Evolutionary conservation across 139 green algal species (phyloP), one percentile per base, ranked within the genome.

Genomic region (Haematococcus lacustris): DNA sequence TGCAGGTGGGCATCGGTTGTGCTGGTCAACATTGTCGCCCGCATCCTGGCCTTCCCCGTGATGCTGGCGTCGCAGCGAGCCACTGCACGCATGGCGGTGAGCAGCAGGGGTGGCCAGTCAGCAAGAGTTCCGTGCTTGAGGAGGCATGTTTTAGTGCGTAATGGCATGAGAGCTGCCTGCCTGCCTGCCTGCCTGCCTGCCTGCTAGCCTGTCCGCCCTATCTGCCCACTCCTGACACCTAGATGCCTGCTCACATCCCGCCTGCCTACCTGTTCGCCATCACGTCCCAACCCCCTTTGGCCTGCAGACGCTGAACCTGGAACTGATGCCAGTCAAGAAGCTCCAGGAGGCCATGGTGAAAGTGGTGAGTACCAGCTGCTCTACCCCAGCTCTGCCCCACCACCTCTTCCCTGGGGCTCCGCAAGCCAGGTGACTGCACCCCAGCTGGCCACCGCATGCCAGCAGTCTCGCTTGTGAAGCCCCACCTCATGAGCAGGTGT

Each of bases 41-140:
- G 91, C 43, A 30, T 77, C 1, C 4, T 74, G 26, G 87, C 78
- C 2, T 74, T 91, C 6, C 91, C 91, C 4, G 37, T 95, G 25
- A 84, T 86, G 59, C n/a, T 95, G 1, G 71, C 78, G 51, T 85
- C 89, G 60, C 85, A 91, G 51, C 82, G 76, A 62, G 87, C 86
- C 62, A 91, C 83, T 3, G 80, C 85, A 60, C n/a, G n/a, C n/a
- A n/a, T n/a, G n/a, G n/a, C n/a, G n/a, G n/a, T n/a, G n/a, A n/a
- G n/a, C n/a, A n/a, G n/a, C n/a, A n/a, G n/a, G n/a, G n/a, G n/a
- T n/a, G n/a, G n/a, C n/a, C n/a, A n/a, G n/a, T n/a, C n/a, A 85
- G 77, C 43, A 84, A 21, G 34, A 33, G 34, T 68, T 1, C 7
- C 7, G 34, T 35, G 61, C n/a, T 33, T 30, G n/a, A 39, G 3